phyloP scores from a whole-genome alignment of 2,329 filamentous ascomycete species.

The Mycocentrospora acerina region DNA sequence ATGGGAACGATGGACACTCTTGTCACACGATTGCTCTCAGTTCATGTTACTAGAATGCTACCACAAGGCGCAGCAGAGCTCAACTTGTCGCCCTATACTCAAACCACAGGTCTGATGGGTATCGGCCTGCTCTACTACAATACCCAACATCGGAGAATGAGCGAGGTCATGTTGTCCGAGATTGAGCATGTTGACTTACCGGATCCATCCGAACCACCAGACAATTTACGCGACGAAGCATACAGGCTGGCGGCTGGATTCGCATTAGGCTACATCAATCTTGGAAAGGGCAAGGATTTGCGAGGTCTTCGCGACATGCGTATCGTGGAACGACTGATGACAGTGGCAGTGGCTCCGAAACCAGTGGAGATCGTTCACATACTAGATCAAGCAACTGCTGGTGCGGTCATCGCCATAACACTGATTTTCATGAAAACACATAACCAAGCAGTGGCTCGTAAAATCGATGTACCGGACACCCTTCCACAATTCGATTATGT shows the following conservation, averaged over 20 bases:
- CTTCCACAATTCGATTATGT: slow-evolving; percentile 93
- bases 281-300: slow-evolving; percentile 85
- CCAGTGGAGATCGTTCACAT: slow-evolving; percentile 91
- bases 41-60: slow-evolving; percentile 93
- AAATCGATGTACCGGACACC: slow-evolving; percentile 91
- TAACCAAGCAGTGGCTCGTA: slow-evolving; percentile 80
- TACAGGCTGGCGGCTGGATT: slow-evolving; percentile 94
- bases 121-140: slow-evolving; percentile 93
- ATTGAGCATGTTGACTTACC: slow-evolving; percentile 86
- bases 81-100: slow-evolving; percentile 87
- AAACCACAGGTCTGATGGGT: slow-evolving; percentile 96
- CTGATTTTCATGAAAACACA: slow-evolving; percentile 98
- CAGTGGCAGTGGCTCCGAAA: slow-evolving; percentile 83
- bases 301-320: slow-evolving; percentile 92
- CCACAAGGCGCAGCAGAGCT: slow-evolving; percentile 90
- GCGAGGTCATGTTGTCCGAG: slow-evolving; percentile 97
- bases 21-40: slow-evolving; percentile 88
- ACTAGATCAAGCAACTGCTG: slow-evolving; percentile 87
- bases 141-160: slow-evolving; percentile 97
- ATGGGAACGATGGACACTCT: slow-evolving; percentile 96
- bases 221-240: slow-evolving; percentile 87
- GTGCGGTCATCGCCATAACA: slow-evolving; percentile 85
- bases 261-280: slow-evolving; percentile 88
- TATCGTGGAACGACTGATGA: slow-evolving; percentile 82
- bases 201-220: slow-evolving; percentile 66